Evolutionary conservation across 2,329 filamentous ascomycete species (phyloP).

Genomic region (Scedosporium boydii): DNA sequence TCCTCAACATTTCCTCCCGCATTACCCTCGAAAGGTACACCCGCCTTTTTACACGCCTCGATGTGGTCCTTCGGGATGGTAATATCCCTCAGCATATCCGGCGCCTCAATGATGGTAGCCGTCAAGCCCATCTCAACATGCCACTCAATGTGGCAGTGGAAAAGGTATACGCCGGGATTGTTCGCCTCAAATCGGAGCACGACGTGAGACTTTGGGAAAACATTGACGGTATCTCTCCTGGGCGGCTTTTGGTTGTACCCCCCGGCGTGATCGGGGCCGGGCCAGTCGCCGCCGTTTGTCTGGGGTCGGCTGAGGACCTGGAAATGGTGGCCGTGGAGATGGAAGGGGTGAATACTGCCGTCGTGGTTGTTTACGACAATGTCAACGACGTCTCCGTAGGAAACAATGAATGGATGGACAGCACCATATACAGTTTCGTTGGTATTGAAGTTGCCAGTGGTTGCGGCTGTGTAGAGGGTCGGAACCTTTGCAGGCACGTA

Average conservation of each 20-base stretch:
- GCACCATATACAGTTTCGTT: conserved; percentile 32
- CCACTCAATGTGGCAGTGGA: conserved; percentile 54
- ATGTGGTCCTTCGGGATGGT: conserved; percentile 51
- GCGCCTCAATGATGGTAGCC: conserved; percentile 45
- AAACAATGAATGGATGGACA: conserved; percentile 30
- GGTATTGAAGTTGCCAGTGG: conserved; percentile 35
- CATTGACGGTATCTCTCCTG: conserved; percentile 26
- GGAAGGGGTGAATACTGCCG: conserved; percentile 37
- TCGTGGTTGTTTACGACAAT: conserved; percentile 42
- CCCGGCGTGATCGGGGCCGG: conserved; percentile 14
- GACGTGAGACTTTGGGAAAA: conserved; percentile 33
- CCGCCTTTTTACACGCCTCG: conserved; percentile 31
- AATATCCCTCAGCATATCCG: conserved; percentile 43
- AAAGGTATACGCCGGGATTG: conserved; percentile 45
- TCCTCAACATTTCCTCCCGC: conserved; percentile 56
- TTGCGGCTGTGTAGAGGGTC: conserved; percentile 61
- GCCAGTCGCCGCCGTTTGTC: conserved; percentile 26
- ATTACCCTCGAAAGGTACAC: conserved; percentile 48
- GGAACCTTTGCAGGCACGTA: conserved; percentile 62
- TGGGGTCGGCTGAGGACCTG: conserved; percentile 34
- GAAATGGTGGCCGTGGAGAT: conserved; percentile 46
- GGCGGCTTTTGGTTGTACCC: conserved; percentile 17
- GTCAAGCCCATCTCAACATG: conserved; percentile 51
- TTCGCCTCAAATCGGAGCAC: conserved; percentile 41
- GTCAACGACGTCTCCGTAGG: conserved; percentile 30